Evolutionary conservation across 2,329 filamentous ascomycete species (phyloP).

Genomic region (Ilyonectria sp.): DNA sequence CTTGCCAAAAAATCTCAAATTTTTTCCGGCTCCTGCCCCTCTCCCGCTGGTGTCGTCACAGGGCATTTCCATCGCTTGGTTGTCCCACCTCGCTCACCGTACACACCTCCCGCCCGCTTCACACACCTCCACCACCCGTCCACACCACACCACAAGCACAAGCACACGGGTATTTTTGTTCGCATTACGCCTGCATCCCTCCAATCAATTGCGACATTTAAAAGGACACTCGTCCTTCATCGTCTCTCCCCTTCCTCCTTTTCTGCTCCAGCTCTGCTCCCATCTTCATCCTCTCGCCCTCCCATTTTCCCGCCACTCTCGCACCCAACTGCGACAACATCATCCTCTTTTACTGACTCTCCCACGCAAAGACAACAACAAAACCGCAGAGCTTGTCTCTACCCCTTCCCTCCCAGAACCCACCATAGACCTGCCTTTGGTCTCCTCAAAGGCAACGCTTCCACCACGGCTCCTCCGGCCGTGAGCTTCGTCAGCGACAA

Average conservation of each 20-base stretch:
- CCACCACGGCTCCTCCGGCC: constrained; percentile 76
- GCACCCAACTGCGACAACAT: not conserved
- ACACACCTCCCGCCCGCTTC: constrained; percentile 1
- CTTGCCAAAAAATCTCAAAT: not conserved
- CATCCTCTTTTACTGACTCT: constrained; percentile 13
- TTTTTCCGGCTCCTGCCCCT: constrained; percentile 32
- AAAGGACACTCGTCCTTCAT: not conserved
- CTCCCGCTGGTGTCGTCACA: constrained; percentile 40
- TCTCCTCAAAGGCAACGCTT: constrained; percentile 74
- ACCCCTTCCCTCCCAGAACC: constrained; percentile 15
- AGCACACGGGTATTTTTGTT: not conserved
- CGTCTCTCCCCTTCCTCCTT: not conserved
- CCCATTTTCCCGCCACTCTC: not conserved
- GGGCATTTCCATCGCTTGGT: constrained; percentile 38
- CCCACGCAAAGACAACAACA: not conserved
- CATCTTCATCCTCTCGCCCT: not conserved
- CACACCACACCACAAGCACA: constrained; percentile 8
- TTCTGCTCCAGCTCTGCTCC: not conserved
- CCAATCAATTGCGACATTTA: constrained; percentile 4
- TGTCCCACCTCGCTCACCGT: constrained; percentile 5
- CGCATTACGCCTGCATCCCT: not conserved
- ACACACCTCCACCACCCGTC: constrained; percentile 1
- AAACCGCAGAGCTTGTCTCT: constrained; percentile 14
- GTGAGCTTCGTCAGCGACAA: constrained; percentile 75
- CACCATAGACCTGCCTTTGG: constrained; percentile 70